Conservation (phyloP, 2,329 filamentous ascomycete genomes). For the Cladorrhinum sp. region DNA sequence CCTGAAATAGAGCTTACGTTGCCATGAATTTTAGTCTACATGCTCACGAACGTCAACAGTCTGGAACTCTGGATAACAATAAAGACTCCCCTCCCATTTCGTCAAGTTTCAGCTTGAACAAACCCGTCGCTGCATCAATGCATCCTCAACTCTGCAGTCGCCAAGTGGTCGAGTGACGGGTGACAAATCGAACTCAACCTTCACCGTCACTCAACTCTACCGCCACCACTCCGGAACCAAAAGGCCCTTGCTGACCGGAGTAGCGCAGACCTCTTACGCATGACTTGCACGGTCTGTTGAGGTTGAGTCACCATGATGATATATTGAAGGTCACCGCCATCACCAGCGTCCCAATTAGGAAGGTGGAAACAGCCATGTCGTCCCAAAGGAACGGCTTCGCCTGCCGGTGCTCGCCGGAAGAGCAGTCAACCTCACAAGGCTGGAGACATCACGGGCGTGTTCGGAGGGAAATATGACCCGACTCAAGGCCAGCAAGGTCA, state of each 20-base stretch:
- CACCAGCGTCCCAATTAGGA: not conserved
- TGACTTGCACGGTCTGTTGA: not conserved
- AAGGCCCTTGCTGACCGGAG: not conserved
- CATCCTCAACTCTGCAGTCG: not conserved
- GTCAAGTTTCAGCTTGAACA: too few relatives aligned
- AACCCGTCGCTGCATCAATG: not conserved
- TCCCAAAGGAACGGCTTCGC: not conserved
- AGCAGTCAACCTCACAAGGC: not conserved
- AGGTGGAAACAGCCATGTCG: not conserved
- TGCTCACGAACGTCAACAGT: too few relatives aligned
- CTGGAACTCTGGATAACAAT: not conserved
- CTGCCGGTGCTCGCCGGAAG: not conserved
- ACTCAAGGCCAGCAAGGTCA: not conserved
- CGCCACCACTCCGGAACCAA: not conserved
- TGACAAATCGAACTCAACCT: not conserved
- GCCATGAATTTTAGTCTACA: too few relatives aligned
- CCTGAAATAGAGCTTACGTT: too few relatives aligned
- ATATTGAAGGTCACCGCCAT: not conserved
- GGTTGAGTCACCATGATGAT: not conserved
- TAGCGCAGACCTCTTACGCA: not conserved
- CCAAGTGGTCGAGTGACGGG: constrained; percentile 4
- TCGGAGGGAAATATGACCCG: constrained; percentile 27
- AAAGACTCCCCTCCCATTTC: too few relatives aligned
- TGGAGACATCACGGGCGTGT: not conserved
- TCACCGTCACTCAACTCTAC: not conserved